Evolutionary conservation across 495 filamentous ascomycete species (phyloP), one percentile per base, ranked within the genome.

Genomic region (Podospora appendiculata): DNA sequence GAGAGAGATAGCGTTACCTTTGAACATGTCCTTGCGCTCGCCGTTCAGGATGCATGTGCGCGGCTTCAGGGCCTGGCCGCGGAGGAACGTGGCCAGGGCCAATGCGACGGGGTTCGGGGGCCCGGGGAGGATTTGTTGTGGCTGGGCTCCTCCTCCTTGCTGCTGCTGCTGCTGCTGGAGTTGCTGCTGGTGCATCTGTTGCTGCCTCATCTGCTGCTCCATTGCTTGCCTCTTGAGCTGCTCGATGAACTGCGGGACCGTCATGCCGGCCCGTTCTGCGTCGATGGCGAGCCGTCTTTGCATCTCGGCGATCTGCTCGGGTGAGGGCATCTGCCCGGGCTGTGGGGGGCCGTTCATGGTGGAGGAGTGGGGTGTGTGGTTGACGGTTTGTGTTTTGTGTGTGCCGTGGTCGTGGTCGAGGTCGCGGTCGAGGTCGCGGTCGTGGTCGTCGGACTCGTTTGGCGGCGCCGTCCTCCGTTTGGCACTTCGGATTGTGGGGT

Each of bases 21-120:
- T 88, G 72, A 99, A 97, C 84, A 99, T 90, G 56, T 99, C 92
- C 73, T 96, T 97, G 52, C 94, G 79, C 74, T 97, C 92, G 55
- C 93, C 94, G 60, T 96, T 90, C 58, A 96, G 76, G 52, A 99
- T 94, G 71, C 86, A 90, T 32, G 93, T 96, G 57, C 94, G 79
- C 41, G 82, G 75, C 79, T 99, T 99, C 56, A 99, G 74, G 57
- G 89, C 78, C 70, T 96, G 91, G 47, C 79, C 71, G 55, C 83
- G 80, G 48, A 99, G 74, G 73, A 92, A 99, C 61, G 90, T 85
- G 58, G 94, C 94, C 19, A 99, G 81, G 14, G 90, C 89, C 17
- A 96, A 62, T 5, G 90, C 91, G 60, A 89, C 85, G 36, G 93
- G 92, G 54, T 92, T 88, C 13, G 88, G 85, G 6, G 90, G 88